phyloP scores from a whole-genome alignment of 768 basidiomycete genomes.

The Imleria badia region DNA sequence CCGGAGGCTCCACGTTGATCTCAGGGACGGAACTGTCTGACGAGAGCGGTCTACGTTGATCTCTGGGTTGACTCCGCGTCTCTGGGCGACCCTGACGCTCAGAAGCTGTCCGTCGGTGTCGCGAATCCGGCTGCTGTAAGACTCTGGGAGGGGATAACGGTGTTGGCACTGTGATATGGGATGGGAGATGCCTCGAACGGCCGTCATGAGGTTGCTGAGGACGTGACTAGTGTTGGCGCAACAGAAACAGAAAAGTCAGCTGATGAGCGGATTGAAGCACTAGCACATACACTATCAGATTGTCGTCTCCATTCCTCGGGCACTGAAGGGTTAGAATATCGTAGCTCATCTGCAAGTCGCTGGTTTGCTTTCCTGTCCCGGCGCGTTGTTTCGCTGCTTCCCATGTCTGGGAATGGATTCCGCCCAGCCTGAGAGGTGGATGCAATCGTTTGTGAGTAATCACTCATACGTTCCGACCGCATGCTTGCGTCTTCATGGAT shows the following conservation, averaged over 20 bases:
- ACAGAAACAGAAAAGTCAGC: background rate
- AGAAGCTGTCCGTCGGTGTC: slow-evolving; percentile 20
- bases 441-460: slow-evolving; percentile 22
- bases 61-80: slow-evolving; percentile 13
- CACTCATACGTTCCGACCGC: slow-evolving; percentile 25
- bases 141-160: slow-evolving; percentile 28
- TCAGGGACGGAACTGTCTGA: slow-evolving; percentile 37
- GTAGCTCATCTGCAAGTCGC: slow-evolving; percentile 33
- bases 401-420: slow-evolving; percentile 10
- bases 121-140: slow-evolving; percentile 10
- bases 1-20: slow-evolving; percentile 32
- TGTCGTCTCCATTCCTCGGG: slow-evolving; percentile 33
- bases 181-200: slow-evolving; percentile 18
- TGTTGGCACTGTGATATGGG: slow-evolving; percentile 23
- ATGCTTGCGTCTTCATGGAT: slow-evolving; percentile 34
- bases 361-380: slow-evolving; percentile 27
- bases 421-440: slow-evolving; percentile 21
- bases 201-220: slow-evolving; percentile 13
- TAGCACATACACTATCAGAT: slow-evolving; percentile 17
- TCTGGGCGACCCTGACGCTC: slow-evolving; percentile 28
- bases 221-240: slow-evolving; percentile 14
- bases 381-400: slow-evolving; percentile 17
- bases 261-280: background rate
- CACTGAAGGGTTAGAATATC: slow-evolving; percentile 34
- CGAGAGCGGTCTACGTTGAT: slow-evolving; percentile 26